These are phyloP conservation scores for Hypoxylon rubiginosum DNA, from an alignment of 2,329 filamentous ascomycete genomes.

Conservation along the genomic window DNA sequence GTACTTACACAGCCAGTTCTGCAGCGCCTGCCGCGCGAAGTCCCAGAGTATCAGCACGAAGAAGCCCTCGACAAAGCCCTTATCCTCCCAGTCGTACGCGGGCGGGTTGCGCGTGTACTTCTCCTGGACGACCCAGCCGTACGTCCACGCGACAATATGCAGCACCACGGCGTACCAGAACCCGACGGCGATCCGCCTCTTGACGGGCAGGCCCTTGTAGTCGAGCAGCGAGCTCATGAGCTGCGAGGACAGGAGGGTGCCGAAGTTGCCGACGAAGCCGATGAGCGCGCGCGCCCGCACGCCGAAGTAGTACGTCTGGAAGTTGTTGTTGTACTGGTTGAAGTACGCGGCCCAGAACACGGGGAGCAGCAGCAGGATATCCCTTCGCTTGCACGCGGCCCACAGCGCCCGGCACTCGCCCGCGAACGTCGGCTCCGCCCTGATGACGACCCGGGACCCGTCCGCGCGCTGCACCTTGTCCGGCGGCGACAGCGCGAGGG, in stretches of 20 bases:
- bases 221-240: constrained; percentile 54
- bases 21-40: constrained; percentile 64
- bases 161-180: constrained; percentile 61
- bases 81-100: constrained; percentile 74
- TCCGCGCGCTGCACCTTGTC: constrained; percentile 75
- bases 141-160: constrained; percentile 64
- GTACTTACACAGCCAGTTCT: constrained; percentile 64
- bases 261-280: constrained; percentile 77
- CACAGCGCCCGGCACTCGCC: constrained; percentile 73
- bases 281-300: constrained; percentile 78
- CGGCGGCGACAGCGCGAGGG: constrained; percentile 72
- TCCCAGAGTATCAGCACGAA: constrained; percentile 75
- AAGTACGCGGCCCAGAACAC: constrained; percentile 76
- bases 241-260: constrained; percentile 75
- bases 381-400: constrained; percentile 74
- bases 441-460: constrained; percentile 71
- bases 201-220: constrained; percentile 41
- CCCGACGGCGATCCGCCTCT: constrained; percentile 59
- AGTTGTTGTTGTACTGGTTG: constrained; percentile 63
- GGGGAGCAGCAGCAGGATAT: constrained; percentile 77
- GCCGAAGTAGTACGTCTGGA: constrained; percentile 74
- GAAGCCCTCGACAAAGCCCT: constrained; percentile 76
- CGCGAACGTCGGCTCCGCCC: constrained; percentile 71
- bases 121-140: constrained; percentile 66
- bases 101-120: constrained; percentile 64